Evolutionary conservation across 2,329 filamentous ascomycete genomes (phyloP).

Genomic region (Ascochyta koolunga): DNA sequence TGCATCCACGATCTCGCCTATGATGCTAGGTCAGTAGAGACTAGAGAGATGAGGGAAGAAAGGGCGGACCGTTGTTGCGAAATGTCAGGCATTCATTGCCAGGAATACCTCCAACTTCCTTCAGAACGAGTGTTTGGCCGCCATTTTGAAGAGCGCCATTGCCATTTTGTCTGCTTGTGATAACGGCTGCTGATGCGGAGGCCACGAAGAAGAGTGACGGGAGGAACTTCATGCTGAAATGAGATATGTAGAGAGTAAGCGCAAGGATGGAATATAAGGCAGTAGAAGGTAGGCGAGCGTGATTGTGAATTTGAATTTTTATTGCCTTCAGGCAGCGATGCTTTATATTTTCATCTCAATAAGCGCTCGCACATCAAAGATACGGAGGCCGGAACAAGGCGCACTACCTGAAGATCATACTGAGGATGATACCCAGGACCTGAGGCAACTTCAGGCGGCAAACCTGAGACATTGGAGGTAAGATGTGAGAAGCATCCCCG

Average conservation of each 20-base stretch:
- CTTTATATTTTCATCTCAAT: background rate
- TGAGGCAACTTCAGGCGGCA: background rate
- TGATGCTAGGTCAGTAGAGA: background rate
- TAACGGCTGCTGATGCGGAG: background rate
- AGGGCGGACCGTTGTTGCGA: conserved; percentile 48
- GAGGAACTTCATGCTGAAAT: background rate
- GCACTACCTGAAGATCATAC: background rate
- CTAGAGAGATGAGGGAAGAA: background rate
- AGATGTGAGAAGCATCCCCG: background rate
- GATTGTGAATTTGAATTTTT: background rate
- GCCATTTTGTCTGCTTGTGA: background rate
- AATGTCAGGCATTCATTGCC: conserved; percentile 46
- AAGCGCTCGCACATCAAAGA: background rate
- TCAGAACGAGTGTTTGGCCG: conserved; percentile 45
- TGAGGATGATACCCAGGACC: background rate
- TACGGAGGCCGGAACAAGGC: background rate
- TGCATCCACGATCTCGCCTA: conserved; percentile 53
- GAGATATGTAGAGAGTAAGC: background rate
- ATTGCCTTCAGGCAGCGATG: background rate
- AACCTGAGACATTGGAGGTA: background rate
- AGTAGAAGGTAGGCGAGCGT: background rate
- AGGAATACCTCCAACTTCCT: conserved; percentile 47
- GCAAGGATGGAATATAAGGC: background rate
- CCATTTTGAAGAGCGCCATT: background rate
- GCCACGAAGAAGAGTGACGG: background rate